Percentiles rank a stretch among this genome's conserved stretches.
Conservation (phyloP, 108 stramenopile genomes). For the Thalassiosira profunda region DNA sequence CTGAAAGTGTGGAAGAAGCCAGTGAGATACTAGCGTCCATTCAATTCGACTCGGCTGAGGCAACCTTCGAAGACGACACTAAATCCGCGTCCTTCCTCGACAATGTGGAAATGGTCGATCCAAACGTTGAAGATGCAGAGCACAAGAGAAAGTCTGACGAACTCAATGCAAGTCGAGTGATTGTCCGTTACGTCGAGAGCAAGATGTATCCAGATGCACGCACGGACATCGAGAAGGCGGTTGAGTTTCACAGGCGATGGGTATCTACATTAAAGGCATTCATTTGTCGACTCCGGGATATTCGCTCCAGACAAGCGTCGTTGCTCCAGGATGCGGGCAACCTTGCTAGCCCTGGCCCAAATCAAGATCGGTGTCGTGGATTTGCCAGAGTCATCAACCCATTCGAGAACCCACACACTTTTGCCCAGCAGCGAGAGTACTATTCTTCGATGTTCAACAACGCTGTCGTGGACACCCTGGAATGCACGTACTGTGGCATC, state of each 20-base stretch:
- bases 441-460: not conserved
- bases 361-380: not conserved
- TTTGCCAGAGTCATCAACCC: not conserved
- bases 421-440: not conserved
- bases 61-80: not conserved
- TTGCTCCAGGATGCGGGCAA: not conserved
- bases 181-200: not conserved
- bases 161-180: conserved; percentile 1
- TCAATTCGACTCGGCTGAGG: not conserved
- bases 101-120: not conserved
- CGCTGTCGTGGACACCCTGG: conserved; percentile 16
- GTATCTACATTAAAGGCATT: not conserved
- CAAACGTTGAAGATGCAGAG: conserved; percentile 10
- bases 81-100: conserved; percentile 13
- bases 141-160: conserved; percentile 24
- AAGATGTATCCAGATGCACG: not conserved
- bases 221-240: conserved; percentile 1
- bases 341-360: not conserved
- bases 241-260: conserved; percentile 3
- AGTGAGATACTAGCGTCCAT: not conserved
- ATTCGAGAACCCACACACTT: not conserved
- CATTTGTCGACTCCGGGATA: not conserved
- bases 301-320: not conserved
- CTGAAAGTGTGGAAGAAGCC: not conserved
- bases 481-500: conserved; percentile 25